Evolutionary conservation across 441 rosid species (phyloP), one percentile per base, ranked within the genome.

Genomic region (Euphorbia neoarborescens): DNA sequence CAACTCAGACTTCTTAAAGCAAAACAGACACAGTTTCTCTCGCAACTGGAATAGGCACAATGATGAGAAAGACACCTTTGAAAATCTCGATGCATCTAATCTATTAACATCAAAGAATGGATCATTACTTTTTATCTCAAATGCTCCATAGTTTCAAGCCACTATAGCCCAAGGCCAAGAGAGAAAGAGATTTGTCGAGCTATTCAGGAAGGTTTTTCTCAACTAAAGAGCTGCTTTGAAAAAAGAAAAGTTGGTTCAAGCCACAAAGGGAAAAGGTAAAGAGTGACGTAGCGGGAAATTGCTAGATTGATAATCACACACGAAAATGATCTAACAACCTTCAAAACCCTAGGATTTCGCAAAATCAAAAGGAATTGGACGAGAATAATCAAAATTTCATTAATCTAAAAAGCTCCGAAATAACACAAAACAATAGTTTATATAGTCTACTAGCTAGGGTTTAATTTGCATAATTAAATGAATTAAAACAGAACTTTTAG

Each of bases 191-290:
- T 85, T 92, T 75, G 89, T 87, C 65, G 85, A 90, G 71, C 84
- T 90, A 61, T 92, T 92, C 79, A 81, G 81, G 81, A 87, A 92
- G 83, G 92, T 90, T 73, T 86, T 85, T 71, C 91, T 92, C 72
- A 83, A 90, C 68, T 88, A 86, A 79, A 84, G 89, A 85, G 91
- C 91, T 44, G 88, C 83, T 0, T 69, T 69, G 51, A 87, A 81
- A 77, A 87, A 87, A 74, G 88, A 82, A 17, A 81, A 79, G 73
- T 82, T 79, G 79, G 75, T 72, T n/a, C 88, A 82, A 59, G 62
- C 86, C 59, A 46, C 80, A 10, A 79, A 78, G 66, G 87, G 86
- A 51, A 81, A 83, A 69, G 78, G n/a, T n/a, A n/a, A n/a, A n/a
- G n/a, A n/a, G n/a, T n/a, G n/a, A n/a, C n/a, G n/a, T n/a, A n/a